These are phyloP conservation scores for Chlorella vulgaris DNA, from an alignment of 139 green algal species.

Conservation along the genomic window DNA sequence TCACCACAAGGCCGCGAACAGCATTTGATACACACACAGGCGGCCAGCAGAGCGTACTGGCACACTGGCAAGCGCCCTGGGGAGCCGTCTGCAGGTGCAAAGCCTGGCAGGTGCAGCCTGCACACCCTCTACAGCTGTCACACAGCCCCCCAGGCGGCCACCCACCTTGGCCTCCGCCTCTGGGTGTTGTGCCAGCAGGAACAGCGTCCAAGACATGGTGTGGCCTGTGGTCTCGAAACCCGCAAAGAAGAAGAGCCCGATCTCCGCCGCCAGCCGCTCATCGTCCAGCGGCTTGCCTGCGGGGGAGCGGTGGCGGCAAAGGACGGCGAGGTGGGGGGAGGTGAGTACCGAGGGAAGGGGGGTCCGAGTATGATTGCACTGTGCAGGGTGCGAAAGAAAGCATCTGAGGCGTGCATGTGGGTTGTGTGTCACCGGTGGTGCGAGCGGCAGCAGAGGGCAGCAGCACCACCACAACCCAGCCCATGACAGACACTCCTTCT, in stretches of 20 bases:
- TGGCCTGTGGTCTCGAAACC: slow-evolving; percentile 44
- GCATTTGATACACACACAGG: too few relatives aligned
- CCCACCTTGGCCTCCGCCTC: background rate
- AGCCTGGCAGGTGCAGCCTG: background rate
- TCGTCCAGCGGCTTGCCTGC: background rate
- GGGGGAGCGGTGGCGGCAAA: background rate
- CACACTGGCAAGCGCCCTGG: too few relatives aligned
- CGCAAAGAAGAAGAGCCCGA: slow-evolving; percentile 40
- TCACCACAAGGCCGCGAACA: too few relatives aligned
- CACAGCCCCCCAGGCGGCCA: background rate
- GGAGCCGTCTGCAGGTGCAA: too few relatives aligned
- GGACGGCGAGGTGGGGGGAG: background rate
- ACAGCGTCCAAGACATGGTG: background rate
- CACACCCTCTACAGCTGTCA: background rate
- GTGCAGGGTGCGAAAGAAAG: too few relatives aligned
- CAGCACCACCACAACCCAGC: too few relatives aligned
- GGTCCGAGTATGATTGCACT: background rate
- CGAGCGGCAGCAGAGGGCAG: too few relatives aligned
- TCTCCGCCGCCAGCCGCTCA: slow-evolving; percentile 21
- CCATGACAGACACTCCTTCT: too few relatives aligned
- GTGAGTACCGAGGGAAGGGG: background rate
- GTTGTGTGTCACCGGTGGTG: too few relatives aligned
- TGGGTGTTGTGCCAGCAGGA: slow-evolving; percentile 9
- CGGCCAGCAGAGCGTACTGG: too few relatives aligned
- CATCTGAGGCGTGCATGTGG: too few relatives aligned